These are phyloP conservation scores for Neopestalotiopsis sp. DNA, from an alignment of 2,329 filamentous ascomycete genomes.

Conservation along the genomic window DNA sequence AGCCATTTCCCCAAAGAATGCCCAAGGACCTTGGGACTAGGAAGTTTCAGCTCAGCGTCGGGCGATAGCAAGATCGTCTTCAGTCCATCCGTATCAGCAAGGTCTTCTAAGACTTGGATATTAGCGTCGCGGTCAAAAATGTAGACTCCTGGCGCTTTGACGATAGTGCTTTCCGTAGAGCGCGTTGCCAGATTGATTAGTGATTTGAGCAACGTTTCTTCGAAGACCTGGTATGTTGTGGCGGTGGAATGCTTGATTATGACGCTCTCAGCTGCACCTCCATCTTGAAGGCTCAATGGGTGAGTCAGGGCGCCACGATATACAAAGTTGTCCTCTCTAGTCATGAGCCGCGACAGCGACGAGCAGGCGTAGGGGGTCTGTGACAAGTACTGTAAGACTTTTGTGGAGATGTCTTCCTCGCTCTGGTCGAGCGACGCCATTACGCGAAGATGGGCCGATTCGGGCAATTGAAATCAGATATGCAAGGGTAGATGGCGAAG, in stretches of 20 bases:
- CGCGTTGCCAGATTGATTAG: conserved; percentile 26
- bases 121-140: conserved; percentile 37
- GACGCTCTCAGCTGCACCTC: conserved; percentile 26
- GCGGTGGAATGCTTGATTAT: conserved; percentile 45
- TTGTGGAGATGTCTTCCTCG: conserved; percentile 24
- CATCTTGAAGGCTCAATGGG: conserved; percentile 31
- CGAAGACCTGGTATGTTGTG: conserved; percentile 25
- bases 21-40: conserved; percentile 15
- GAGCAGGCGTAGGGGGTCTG: conserved; percentile 42
- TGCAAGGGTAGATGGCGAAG: not conserved
- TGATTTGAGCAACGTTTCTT: conserved; percentile 37
- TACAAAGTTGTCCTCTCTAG: conserved; percentile 48
- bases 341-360: conserved; percentile 38
- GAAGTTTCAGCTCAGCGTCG: conserved; percentile 21
- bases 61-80: conserved; percentile 37
- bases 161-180: conserved; percentile 22
- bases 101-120: conserved; percentile 44
- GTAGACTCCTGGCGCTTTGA: conserved; percentile 40
- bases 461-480: not conserved
- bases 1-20: conserved; percentile 36
- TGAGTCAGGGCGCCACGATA: conserved; percentile 43
- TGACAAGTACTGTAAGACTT: conserved; percentile 27
- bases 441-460: too few species aligned
- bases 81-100: conserved; percentile 38
- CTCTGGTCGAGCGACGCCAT: conserved; percentile 26